Percentiles rank a stretch among this genome's conserved stretches.
Evolutionary conservation across 805 yeast species (phyloP).

Genomic region (Ogataea thermomethanolica): DNA sequence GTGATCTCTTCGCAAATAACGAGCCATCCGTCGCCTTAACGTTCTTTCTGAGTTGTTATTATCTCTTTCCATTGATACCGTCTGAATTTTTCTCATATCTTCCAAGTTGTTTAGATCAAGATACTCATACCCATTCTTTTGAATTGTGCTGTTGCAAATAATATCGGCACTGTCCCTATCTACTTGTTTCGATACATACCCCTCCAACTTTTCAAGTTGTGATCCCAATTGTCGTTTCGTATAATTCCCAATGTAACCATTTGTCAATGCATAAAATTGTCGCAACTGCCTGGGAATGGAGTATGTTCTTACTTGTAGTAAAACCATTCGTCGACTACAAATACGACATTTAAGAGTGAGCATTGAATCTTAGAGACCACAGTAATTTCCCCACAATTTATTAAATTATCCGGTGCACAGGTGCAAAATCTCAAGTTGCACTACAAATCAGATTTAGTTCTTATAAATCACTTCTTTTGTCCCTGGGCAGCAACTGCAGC

Average conservation of each 20-base stretch:
- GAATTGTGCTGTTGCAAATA: not conserved
- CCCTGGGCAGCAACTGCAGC: slow-evolving; percentile 99
- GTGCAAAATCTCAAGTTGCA: not conserved
- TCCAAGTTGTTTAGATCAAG: not conserved
- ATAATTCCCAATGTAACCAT: not conserved
- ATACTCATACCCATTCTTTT: not conserved
- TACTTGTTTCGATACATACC: slow-evolving; percentile 2
- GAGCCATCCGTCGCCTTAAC: no score
- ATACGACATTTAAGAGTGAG: no score
- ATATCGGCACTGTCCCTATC: no score
- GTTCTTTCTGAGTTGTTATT: no score
- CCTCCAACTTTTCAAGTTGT: slow-evolving; percentile 2
- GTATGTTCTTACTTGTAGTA: no score
- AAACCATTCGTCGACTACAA: no score
- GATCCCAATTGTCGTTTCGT: not conserved
- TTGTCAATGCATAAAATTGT: no score
- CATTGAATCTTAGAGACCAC: no score
- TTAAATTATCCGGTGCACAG: slow-evolving; percentile 2
- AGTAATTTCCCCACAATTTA: not conserved
- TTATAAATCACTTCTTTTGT: slow-evolving; percentile 46
- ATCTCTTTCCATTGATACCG: slow-evolving; percentile 1
- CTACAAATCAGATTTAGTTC: no score
- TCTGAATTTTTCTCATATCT: not conserved
- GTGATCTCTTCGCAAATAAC: not conserved
- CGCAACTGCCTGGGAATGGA: no score